phyloP scores from a whole-genome alignment of 352 stramenopile genomes.

The Pythium monospermum region DNA sequence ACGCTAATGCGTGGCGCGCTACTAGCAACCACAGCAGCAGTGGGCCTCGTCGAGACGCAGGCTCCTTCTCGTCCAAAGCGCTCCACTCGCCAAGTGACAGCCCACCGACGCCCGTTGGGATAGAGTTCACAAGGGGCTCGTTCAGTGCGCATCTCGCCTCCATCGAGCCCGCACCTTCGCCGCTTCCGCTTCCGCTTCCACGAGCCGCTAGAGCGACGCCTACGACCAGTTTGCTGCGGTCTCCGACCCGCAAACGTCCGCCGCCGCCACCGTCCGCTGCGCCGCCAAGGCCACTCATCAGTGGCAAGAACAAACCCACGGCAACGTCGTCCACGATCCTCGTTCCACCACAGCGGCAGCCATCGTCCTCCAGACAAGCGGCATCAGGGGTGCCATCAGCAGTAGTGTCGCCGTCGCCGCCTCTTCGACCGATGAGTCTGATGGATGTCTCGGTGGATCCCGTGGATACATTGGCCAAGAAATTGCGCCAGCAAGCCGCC shows the following conservation, averaged over 20 bases:
- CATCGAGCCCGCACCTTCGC: slow-evolving; percentile 4
- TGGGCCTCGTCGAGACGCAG: too few species aligned
- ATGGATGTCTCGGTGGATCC: slow-evolving; percentile 29
- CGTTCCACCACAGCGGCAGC: neutral
- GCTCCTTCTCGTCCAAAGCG: too few species aligned
- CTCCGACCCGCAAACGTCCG: slow-evolving; percentile 1
- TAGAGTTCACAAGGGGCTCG: slow-evolving; percentile 17
- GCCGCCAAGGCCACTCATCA: neutral
- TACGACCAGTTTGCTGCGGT: slow-evolving; percentile 6
- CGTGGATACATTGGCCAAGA: slow-evolving; percentile 67
- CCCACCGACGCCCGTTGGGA: slow-evolving; percentile 3
- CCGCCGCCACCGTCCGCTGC: slow-evolving; percentile 1
- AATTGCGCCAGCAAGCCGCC: slow-evolving; percentile 59
- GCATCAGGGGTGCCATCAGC: neutral
- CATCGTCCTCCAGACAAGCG: neutral
- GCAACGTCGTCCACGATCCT: slow-evolving; percentile 7
- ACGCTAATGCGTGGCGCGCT: too few species aligned
- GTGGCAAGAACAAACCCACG: neutral
- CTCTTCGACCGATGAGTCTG: neutral
- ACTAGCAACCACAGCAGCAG: too few species aligned
- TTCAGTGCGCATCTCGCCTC: slow-evolving; percentile 23
- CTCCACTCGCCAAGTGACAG: slow-evolving; percentile 11
- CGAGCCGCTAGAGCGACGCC: neutral
- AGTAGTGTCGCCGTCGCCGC: slow-evolving; percentile 7
- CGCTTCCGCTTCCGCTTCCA: neutral